Evolutionary conservation across 2,329 filamentous ascomycete species (phyloP).

Genomic region (Phyllosticta capitalensis): DNA sequence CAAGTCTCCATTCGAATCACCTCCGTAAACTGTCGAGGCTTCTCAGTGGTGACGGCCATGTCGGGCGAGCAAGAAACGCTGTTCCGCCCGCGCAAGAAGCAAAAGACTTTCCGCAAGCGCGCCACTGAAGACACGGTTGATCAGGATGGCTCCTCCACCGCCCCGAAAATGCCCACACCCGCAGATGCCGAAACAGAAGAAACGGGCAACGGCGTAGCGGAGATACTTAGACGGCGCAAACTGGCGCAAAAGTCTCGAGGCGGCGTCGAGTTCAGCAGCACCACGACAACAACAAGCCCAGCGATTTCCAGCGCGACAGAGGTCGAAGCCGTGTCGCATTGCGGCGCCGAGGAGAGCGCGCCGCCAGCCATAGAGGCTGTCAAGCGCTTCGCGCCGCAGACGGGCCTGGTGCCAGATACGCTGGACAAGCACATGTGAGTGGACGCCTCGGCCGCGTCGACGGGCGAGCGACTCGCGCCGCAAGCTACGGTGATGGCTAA

Average conservation of each 20-base stretch:
- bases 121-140: slow-evolving; percentile 21
- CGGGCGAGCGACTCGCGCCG: not conserved
- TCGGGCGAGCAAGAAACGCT: slow-evolving; percentile 20
- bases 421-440: slow-evolving; percentile 72
- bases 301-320: slow-evolving; percentile 3
- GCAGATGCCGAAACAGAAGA: slow-evolving; percentile 14
- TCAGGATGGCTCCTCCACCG: not conserved
- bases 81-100: slow-evolving; percentile 41
- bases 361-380: slow-evolving; percentile 30
- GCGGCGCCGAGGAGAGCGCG: slow-evolving; percentile 19
- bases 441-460: slow-evolving; percentile 5
- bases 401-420: slow-evolving; percentile 54
- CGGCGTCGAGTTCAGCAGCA: slow-evolving; percentile 47
- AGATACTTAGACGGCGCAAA: slow-evolving; percentile 46
- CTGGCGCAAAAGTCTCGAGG: slow-evolving; percentile 34
- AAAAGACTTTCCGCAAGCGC: slow-evolving; percentile 42
- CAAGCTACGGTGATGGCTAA: slow-evolving; percentile 42
- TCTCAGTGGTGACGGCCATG: not conserved
- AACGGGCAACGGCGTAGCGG: slow-evolving; percentile 35
- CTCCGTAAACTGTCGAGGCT: not conserved
- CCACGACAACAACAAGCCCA: slow-evolving; percentile 13
- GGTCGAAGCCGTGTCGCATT: slow-evolving; percentile 21
- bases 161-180: not conserved
- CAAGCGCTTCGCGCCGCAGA: slow-evolving; percentile 62
- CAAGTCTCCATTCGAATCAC: not conserved